phyloP scores from a whole-genome alignment of 2,329 filamentous ascomycete genomes.

The Botrytis byssoidea region DNA sequence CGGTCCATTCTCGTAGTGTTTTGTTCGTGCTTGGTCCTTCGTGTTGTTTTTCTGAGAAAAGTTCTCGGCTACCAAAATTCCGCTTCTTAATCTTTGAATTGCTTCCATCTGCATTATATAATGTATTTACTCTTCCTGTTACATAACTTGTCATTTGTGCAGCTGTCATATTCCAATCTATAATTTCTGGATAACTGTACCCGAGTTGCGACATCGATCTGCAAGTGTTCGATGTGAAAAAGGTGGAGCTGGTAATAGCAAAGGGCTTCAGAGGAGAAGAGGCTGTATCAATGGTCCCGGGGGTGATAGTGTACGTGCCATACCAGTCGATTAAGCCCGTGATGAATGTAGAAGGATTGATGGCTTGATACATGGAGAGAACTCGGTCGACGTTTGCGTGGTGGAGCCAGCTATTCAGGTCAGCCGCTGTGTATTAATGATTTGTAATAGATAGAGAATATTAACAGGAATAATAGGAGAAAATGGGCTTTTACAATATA shows the following conservation, averaged over 20 bases:
- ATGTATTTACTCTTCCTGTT: slow-evolving; percentile 55
- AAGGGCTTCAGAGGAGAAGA: slow-evolving; percentile 33
- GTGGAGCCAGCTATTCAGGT: slow-evolving; percentile 48
- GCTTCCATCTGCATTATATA: slow-evolving; percentile 43
- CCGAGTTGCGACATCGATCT: slow-evolving; percentile 29
- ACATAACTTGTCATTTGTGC: slow-evolving; percentile 58
- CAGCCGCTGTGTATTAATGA: background rate
- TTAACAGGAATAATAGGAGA: background rate
- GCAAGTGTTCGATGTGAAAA: slow-evolving; percentile 28
- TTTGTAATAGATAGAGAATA: too few relatives aligned
- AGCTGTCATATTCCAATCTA: slow-evolving; percentile 51
- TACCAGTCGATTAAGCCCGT: slow-evolving; percentile 36
- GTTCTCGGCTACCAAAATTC: background rate
- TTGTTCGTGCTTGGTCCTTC: background rate
- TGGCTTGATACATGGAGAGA: slow-evolving; percentile 51
- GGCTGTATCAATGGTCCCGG: slow-evolving; percentile 33
- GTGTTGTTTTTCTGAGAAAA: background rate
- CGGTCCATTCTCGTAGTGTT: slow-evolving; percentile 29
- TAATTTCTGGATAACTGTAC: slow-evolving; percentile 38
- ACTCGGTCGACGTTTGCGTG: slow-evolving; percentile 61
- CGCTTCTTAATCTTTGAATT: slow-evolving; percentile 14
- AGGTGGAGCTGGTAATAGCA: slow-evolving; percentile 33
- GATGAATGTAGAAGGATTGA: slow-evolving; percentile 40
- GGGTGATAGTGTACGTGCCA: slow-evolving; percentile 38
- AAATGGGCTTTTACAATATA: slow-evolving; percentile 43